Evolutionary conservation across 228 moss, liverwort and hornwort species (phyloP).

Genomic region (Sphagnum magellanicum): DNA sequence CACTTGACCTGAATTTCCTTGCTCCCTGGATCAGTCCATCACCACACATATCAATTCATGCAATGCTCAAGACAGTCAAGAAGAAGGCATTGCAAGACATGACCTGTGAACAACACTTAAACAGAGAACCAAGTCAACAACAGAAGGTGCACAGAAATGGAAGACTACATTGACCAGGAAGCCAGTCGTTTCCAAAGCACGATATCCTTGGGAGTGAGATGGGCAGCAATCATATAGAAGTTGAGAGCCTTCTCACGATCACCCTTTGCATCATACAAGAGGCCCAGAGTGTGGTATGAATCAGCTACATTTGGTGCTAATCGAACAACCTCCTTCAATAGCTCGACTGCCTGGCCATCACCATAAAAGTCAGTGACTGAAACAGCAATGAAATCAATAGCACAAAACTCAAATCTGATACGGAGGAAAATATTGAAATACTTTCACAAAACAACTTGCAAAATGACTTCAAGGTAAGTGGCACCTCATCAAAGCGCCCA

Average conservation of each 20-base stretch:
- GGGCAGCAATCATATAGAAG: slow-evolving; percentile 99
- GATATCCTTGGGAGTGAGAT: slow-evolving; percentile 91
- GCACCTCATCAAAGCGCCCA: slow-evolving; percentile 89
- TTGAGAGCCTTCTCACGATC: slow-evolving; percentile 94
- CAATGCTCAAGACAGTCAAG: neutral
- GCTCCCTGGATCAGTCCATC: slow-evolving; percentile 53
- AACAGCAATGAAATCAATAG: too few relatives aligned
- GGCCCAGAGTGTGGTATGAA: slow-evolving; percentile 93
- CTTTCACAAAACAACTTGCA: neutral
- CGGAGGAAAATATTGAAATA: too few relatives aligned
- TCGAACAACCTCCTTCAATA: slow-evolving; percentile 92
- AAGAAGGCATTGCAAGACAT: too few relatives aligned
- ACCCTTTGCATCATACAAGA: slow-evolving; percentile 91
- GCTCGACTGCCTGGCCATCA: slow-evolving; percentile 68
- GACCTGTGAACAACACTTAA: too few relatives aligned
- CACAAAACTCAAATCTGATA: too few relatives aligned
- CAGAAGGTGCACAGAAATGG: slow-evolving; percentile 1
- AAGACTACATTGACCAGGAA: slow-evolving; percentile 89
- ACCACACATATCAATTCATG: neutral
- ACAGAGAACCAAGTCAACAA: neutral
- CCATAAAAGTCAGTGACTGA: slow-evolving; percentile 12
- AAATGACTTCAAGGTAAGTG: neutral
- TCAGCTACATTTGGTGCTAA: slow-evolving; percentile 94
- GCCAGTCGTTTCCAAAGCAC: slow-evolving; percentile 98
- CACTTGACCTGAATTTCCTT: slow-evolving; percentile 87